These are phyloP conservation scores for Lactifluus volemus DNA, from an alignment of 768 basidiomycete species.

Conservation along the genomic window DNA sequence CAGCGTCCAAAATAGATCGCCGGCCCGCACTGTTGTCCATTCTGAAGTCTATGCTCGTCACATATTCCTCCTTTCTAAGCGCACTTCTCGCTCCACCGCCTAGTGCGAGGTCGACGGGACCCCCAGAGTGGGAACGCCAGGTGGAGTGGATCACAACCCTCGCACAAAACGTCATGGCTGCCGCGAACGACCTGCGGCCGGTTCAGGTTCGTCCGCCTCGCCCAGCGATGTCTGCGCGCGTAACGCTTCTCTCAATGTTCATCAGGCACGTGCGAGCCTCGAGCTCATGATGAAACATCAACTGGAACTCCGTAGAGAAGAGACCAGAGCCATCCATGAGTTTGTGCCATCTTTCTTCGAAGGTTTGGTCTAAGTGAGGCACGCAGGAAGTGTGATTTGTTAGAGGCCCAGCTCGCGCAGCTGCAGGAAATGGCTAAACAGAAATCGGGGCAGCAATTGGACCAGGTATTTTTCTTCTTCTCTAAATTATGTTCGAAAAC, in stretches of 20 bases:
- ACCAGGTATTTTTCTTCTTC: constrained; percentile 11
- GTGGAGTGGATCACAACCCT: constrained; percentile 77
- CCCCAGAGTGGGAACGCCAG: constrained; percentile 66
- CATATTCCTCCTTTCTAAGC: constrained; percentile 66
- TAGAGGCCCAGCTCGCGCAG: constrained; percentile 55
- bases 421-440: constrained; percentile 30
- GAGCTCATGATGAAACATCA: constrained; percentile 78
- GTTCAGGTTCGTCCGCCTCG: constrained; percentile 76
- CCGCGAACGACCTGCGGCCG: constrained; percentile 82
- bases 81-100: constrained; percentile 60
- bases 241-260: neutral
- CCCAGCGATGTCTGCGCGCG: neutral
- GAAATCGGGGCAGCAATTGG: constrained; percentile 5
- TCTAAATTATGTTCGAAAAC: neutral
- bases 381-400: constrained; percentile 60
- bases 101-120: constrained; percentile 34
- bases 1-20: constrained; percentile 42
- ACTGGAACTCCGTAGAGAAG: constrained; percentile 61
- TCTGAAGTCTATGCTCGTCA: constrained; percentile 67
- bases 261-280: constrained; percentile 68
- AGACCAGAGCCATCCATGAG: constrained; percentile 62
- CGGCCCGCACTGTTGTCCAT: constrained; percentile 65
- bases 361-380: neutral
- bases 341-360: constrained; percentile 30
- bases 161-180: constrained; percentile 82